Evolutionary conservation across 2,329 filamentous ascomycete species (phyloP), one percentile per base, ranked within the genome.

Genomic region (Corinectria fuckeliana): DNA sequence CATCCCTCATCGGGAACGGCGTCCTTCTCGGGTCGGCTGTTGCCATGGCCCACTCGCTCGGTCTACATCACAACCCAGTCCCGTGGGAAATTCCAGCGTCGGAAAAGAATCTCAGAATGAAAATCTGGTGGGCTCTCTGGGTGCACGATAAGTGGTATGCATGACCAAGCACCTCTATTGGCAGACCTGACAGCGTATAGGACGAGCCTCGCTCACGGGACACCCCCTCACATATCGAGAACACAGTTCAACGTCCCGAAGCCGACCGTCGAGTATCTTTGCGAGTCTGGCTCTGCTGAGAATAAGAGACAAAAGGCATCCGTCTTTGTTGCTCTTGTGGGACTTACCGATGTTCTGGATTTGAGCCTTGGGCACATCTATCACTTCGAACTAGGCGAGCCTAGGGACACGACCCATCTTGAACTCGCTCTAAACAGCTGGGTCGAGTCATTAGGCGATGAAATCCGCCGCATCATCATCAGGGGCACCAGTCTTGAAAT

Each of bases 1-100:
- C 84, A 6, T 84, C 84, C 1, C 81, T 88, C 68, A 82, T 85
- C 5, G 85, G 85, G 0, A 87, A 87, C 61, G 81, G 80, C 1
- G 76, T 82, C 0, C 75, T 80, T 34, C 71, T 85, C 1, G 83
- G 83, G 0, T 77, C 79, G 0, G 81, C 82, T 0, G 76, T 86
- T 7, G 80, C 82, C 0, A 72, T 87, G 45, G 81, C 82, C 0
- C 79, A 86, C 65, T 81, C 81, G 0, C 71, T 87, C 0, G 85
- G 84, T 0, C 68, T 87, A 4, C 85, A 87, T 62, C 78, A 82
- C 10, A 78, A 85, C 44, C 81, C 84, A 0, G 71, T 76, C 2
- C 72, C 72, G 3, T 87, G 85, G 85, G 79, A 81, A 51, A 81
- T 86, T n/a, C 74, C 81, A 0, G 66, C 74, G 3, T 67, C 76